Evolutionary conservation across 2,329 filamentous ascomycete genomes (phyloP).

Genomic region (Diaporthe capsici): DNA sequence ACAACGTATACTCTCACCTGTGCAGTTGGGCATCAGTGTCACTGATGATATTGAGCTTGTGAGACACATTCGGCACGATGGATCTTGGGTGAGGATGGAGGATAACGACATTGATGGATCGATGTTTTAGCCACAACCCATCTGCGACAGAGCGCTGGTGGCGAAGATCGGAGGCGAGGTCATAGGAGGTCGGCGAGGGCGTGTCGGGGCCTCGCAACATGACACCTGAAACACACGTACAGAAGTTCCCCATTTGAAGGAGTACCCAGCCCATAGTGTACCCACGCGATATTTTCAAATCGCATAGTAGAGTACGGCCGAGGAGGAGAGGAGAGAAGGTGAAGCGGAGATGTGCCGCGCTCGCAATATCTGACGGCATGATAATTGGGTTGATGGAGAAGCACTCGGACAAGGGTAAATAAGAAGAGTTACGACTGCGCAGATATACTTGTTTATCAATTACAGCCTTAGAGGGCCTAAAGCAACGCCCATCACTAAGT

Average conservation of each 20-base stretch:
- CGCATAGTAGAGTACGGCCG: neutral
- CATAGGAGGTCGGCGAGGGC: neutral
- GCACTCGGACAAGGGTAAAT: neutral
- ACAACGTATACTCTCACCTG: neutral
- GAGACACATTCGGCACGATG: neutral
- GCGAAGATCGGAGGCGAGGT: neutral
- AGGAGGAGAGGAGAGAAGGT: neutral
- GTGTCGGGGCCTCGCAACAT: neutral
- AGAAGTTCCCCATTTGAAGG: neutral
- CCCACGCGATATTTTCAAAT: neutral
- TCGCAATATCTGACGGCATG: neutral
- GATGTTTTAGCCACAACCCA: neutral
- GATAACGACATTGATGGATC: neutral
- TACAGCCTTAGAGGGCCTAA: neutral
- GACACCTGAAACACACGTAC: neutral
- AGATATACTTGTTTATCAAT: neutral
- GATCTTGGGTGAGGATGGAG: neutral
- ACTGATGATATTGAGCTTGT: neutral
- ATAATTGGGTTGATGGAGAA: neutral
- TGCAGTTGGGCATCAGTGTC: neutral
- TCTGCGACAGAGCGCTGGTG: neutral
- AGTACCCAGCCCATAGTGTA: no score
- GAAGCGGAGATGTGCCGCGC: neutral
- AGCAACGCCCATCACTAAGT: neutral
- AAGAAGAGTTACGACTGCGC: neutral